Conservation (phyloP, 1,139 yeast genomes). For the Taphrina flavorubra region DNA sequence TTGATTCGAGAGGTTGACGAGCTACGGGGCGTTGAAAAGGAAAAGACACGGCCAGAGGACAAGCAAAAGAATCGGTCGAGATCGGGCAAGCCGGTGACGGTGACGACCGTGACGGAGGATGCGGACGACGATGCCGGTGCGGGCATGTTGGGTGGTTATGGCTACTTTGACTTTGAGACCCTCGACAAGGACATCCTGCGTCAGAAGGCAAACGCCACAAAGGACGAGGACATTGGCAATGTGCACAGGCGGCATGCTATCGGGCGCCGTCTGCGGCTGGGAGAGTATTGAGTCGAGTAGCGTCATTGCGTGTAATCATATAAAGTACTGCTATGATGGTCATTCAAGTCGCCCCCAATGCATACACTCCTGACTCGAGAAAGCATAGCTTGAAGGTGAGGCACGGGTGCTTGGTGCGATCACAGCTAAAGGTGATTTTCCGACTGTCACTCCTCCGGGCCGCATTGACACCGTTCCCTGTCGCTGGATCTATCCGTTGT, state of each 20-base stretch:
- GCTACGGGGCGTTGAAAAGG: constrained; percentile 41
- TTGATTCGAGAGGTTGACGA: constrained; percentile 58
- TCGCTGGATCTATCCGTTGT: too few relatives aligned
- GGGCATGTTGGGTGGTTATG: constrained; percentile 78
- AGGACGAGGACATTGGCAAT: constrained; percentile 35
- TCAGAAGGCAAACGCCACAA: constrained; percentile 24
- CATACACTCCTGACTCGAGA: too few relatives aligned
- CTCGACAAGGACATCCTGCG: constrained; percentile 50
- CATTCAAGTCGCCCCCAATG: too few relatives aligned
- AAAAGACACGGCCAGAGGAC: constrained; percentile 42
- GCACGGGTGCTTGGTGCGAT: too few relatives aligned
- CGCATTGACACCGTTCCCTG: too few relatives aligned
- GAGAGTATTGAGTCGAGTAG: constrained; percentile 21
- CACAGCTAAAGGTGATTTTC: too few relatives aligned
- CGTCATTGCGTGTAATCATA: neutral
- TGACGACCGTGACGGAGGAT: constrained; percentile 41
- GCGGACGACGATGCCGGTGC: constrained; percentile 51
- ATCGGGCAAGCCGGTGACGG: constrained; percentile 20
- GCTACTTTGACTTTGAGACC: constrained; percentile 76
- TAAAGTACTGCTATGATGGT: too few relatives aligned
- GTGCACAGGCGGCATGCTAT: constrained; percentile 38
- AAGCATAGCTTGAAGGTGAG: too few relatives aligned
- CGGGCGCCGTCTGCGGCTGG: constrained; percentile 29
- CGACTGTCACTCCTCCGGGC: too few relatives aligned
- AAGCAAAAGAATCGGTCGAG: constrained; percentile 44